A percentile compares a stretch with the other conserved stretches of the same genome.
Conservation (phyloP, 1,139 yeast genomes). For the Eremothecium gossypii region DNA sequence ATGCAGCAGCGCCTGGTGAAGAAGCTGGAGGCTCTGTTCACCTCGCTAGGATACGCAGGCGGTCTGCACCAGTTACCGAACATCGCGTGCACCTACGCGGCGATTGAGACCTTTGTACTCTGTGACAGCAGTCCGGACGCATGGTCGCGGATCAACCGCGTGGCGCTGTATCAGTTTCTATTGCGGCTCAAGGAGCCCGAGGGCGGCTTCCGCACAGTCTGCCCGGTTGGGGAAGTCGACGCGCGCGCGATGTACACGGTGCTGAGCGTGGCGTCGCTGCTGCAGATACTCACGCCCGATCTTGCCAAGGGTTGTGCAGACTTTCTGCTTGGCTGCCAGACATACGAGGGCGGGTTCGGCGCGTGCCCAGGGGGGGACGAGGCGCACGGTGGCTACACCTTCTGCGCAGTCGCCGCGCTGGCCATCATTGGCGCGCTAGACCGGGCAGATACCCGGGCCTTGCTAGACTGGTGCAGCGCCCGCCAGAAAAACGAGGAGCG, state of each 20-base stretch:
- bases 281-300: slow-evolving; percentile 55
- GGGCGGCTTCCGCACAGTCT: slow-evolving; percentile 43
- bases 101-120: slow-evolving; percentile 51
- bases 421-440: slow-evolving; percentile 29
- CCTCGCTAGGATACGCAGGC: slow-evolving; percentile 68
- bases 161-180: slow-evolving; percentile 54
- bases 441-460: slow-evolving; percentile 34
- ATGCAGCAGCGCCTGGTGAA: slow-evolving; percentile 16
- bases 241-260: slow-evolving; percentile 86
- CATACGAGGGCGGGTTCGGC: slow-evolving; percentile 92
- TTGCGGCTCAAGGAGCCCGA: slow-evolving; percentile 49
- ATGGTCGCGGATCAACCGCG: slow-evolving; percentile 39
- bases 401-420: slow-evolving; percentile 76
- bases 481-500: slow-evolving; percentile 72
- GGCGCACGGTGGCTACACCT: slow-evolving; percentile 97
- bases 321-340: slow-evolving; percentile 70
- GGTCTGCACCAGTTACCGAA: slow-evolving; percentile 78
- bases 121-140: slow-evolving; percentile 37
- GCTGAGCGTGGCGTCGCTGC: slow-evolving; percentile 58
- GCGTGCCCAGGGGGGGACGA: slow-evolving; percentile 66
- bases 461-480: slow-evolving; percentile 56
- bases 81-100: slow-evolving; percentile 79
- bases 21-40: slow-evolving; percentile 19
- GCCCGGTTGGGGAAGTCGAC: slow-evolving; percentile 64
- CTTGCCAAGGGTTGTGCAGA: slow-evolving; percentile 43